Evolutionary conservation across 257 asterid species (phyloP).

Genomic region (Penstemon davidsonii): DNA sequence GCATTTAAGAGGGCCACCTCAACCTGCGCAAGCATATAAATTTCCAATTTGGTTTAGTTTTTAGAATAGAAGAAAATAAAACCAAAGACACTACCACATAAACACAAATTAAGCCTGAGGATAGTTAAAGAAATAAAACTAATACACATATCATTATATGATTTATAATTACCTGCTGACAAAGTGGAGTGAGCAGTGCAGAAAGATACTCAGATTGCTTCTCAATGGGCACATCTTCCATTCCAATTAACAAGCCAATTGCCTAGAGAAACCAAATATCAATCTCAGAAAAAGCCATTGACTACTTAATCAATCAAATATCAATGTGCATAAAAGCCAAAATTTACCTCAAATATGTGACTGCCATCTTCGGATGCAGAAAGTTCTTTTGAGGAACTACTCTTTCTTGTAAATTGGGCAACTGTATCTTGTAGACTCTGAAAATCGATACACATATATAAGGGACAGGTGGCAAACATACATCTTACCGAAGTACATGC

Average conservation of each 20-base stretch:
- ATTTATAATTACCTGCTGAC: slow-evolving; percentile 72
- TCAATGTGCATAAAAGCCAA: neutral
- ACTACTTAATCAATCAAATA: slow-evolving; percentile 15
- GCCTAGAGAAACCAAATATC: slow-evolving; percentile 50
- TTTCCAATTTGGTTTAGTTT: slow-evolving; percentile 22
- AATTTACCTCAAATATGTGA: slow-evolving; percentile 86
- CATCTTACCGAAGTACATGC: slow-evolving; percentile 16
- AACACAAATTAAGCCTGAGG: neutral
- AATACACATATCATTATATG: slow-evolving; percentile 7
- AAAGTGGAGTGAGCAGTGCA: slow-evolving; percentile 83
- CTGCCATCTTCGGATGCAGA: slow-evolving; percentile 86
- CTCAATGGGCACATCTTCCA: slow-evolving; percentile 90
- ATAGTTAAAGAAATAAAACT: slow-evolving; percentile 3
- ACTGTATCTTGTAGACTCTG: slow-evolving; percentile 86
- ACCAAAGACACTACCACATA: slow-evolving; percentile 12
- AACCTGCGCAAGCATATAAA: slow-evolving; percentile 56
- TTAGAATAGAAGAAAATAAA: neutral
- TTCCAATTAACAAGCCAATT: slow-evolving; percentile 91
- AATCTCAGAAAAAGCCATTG: slow-evolving; percentile 19
- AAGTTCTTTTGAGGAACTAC: slow-evolving; percentile 45
- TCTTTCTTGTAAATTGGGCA: slow-evolving; percentile 69
- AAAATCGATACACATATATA: slow-evolving; percentile 25
- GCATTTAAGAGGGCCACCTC: slow-evolving; percentile 66
- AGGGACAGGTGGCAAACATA: neutral
- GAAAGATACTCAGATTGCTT: slow-evolving; percentile 85